Base-by-base conservation (phyloP, 2,329 filamentous ascomycete genomes). In the Ophiostoma pallidulum region DNA sequence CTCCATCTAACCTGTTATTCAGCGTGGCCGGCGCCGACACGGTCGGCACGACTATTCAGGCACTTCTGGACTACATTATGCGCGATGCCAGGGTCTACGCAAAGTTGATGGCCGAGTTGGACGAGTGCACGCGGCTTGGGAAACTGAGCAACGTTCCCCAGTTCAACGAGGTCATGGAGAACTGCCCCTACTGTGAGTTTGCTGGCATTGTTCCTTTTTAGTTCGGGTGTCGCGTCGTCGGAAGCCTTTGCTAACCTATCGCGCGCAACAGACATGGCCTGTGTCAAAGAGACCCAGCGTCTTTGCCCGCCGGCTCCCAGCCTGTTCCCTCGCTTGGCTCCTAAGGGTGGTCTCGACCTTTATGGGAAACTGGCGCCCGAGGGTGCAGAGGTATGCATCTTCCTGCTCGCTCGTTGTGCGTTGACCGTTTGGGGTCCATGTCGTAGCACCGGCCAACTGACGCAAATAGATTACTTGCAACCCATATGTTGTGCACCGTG, bases 401-500 rank as follows among this genome's bases (percentile, higher is more conserved):
- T n/a, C n/a, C n/a, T n/a, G n/a, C n/a, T n/a, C n/a, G n/a, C n/a
- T n/a, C n/a, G n/a, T n/a, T n/a, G n/a, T n/a, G n/a, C n/a, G n/a
- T n/a, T n/a, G n/a, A n/a, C n/a, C n/a, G n/a, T n/a, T n/a, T n/a
- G n/a, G n/a, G n/a, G n/a, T n/a, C n/a, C n/a, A n/a, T n/a, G n/a
- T n/a, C n/a, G n/a, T n/a, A n/a, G n/a, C n/a, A n/a, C n/a, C n/a
- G n/a, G n/a, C n/a, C n/a, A n/a, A n/a, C n/a, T n/a, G n/a, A n/a
- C n/a, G n/a, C n/a, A n/a, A n/a, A n/a, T n/a, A n/a, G n/a, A n/a
- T n/a, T 2, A 77, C 77, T 8, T 77, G 73, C 59, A 79, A 73
- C 51, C 69, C 77, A 0, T 81, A 74, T 72, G 75, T 80, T 0
- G 62, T 84, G n/a, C 78, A 82, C 54, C 70, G 74, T 0, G 66